These are phyloP conservation scores for Epichloe glyceriae DNA, from an alignment of 2,329 filamentous ascomycete species.

Conservation along the genomic window DNA sequence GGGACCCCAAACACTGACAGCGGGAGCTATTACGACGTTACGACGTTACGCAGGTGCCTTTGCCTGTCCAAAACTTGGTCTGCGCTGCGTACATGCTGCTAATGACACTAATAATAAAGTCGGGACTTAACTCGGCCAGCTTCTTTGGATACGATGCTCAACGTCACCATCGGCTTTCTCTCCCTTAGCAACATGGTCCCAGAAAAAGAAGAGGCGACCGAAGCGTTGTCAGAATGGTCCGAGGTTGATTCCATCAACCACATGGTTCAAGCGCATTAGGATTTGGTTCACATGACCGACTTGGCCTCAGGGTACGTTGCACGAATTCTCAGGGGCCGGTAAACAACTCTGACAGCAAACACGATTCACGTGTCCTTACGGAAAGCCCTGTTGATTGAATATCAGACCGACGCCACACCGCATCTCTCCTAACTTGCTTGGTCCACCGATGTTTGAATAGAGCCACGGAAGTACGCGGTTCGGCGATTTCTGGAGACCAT, in stretches of 20 bases:
- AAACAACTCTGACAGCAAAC: not conserved
- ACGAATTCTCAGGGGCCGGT: not conserved
- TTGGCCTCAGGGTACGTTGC: not conserved
- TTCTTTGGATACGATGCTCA: not conserved
- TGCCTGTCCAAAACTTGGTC: not conserved
- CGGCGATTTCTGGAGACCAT: not conserved
- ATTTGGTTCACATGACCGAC: not conserved
- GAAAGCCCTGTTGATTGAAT: not conserved
- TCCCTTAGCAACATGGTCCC: not conserved
- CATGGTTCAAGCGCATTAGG: not conserved
- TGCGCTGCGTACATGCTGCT: not conserved
- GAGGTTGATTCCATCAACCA: not conserved
- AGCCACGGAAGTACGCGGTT: not conserved
- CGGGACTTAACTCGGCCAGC: not conserved
- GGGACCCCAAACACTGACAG: not conserved
- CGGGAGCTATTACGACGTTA: constrained; percentile 1
- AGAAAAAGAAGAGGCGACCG: not conserved
- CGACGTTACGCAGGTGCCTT: constrained; percentile 1
- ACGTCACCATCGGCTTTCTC: not conserved
- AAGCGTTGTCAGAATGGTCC: not conserved
- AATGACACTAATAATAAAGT: not conserved
- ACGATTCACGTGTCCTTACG: not conserved
- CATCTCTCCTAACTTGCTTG: not conserved
- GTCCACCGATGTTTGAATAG: not conserved
- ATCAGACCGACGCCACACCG: not conserved